Evolutionary conservation across 768 basidiomycete genomes (phyloP), one percentile per base, ranked within the genome.

Genomic region (Exidia glandulosa): DNA sequence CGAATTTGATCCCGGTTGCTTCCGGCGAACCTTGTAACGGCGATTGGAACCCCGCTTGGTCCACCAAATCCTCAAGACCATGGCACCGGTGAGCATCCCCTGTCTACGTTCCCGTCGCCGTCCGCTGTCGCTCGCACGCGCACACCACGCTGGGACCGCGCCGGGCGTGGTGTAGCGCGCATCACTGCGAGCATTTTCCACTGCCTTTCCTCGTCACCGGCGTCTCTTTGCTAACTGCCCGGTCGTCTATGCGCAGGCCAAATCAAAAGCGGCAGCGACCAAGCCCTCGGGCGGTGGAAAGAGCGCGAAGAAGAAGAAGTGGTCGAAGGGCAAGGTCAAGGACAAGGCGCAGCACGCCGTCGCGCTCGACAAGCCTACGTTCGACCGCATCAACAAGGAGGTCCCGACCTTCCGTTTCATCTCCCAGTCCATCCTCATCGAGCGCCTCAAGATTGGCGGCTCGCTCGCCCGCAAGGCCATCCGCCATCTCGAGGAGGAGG

Each of bases 251-350:
- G 9, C 58, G 16, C 69, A 82, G 81, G 79, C 81, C 75, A 82
- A 86, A 81, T 86, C 50, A 50, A 90, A 89, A 82, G 85, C 86
- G 78, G 78, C 85, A 70, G 76, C 90, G 61, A 77, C 80, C 62
- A 71, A 79, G 62, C 78, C 85, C 56, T 76, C 82, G 65, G 66
- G 63, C 29, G 86, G 88, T 66, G 87, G 89, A 72, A 93, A 93
- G 75, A 77, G 88, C 70, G 91, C 90, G 64, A 97, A 97, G 84
- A 98, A 98, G 85, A 98, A 98, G 91, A 98, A 98, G 84, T 97
- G 94, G 94, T 96, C 92, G 68, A 98, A 98, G 84, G 96, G 96
- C 74, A 98, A 98, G 80, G 96, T 99, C 76, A 99, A 99, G 88
- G 96, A 99, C 80, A 99, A 98, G 87, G 92, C 95, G 70, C 86